phyloP scores from a whole-genome alignment of 2,329 filamentous ascomycete genomes.

The Paecilomyces variotii region DNA sequence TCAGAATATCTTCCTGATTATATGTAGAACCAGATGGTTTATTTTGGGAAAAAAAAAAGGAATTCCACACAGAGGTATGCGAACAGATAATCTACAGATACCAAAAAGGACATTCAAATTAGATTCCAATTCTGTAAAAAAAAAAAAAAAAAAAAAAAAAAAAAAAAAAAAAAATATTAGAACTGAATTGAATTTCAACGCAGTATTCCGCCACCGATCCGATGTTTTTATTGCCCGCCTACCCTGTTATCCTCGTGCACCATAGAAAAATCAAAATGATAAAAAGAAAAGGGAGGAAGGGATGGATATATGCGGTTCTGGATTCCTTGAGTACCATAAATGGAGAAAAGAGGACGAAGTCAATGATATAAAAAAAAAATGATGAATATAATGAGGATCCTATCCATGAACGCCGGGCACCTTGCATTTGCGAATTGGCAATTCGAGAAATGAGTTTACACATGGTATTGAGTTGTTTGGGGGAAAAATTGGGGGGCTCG shows the following conservation, averaged over 20 bases:
- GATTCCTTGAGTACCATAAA: not conserved
- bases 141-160: not conserved
- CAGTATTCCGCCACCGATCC: not conserved
- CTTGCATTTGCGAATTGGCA: not conserved
- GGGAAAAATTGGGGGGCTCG: not conserved
- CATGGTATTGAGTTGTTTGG: not conserved
- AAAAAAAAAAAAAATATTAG: not conserved
- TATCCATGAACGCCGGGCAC: not conserved
- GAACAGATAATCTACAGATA: too few species aligned
- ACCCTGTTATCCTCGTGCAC: not conserved
- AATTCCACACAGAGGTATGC: too few species aligned
- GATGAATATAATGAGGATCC: not conserved
- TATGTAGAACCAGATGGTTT: too few species aligned
- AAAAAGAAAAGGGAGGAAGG: not conserved
- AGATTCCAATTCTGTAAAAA: not conserved
- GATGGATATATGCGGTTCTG: not conserved
- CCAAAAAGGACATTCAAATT: not conserved
- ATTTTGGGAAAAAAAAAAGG: not conserved
- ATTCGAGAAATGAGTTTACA: not conserved
- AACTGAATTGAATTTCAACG: too few species aligned
- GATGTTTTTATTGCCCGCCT: not conserved
- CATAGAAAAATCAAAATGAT: not conserved
- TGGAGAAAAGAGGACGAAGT: not conserved
- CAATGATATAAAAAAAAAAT: not conserved
- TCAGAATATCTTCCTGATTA: not conserved